These are phyloP conservation scores for Xylaria polymorpha DNA, from an alignment of 2,329 filamentous ascomycete genomes.

Conservation along the genomic window DNA sequence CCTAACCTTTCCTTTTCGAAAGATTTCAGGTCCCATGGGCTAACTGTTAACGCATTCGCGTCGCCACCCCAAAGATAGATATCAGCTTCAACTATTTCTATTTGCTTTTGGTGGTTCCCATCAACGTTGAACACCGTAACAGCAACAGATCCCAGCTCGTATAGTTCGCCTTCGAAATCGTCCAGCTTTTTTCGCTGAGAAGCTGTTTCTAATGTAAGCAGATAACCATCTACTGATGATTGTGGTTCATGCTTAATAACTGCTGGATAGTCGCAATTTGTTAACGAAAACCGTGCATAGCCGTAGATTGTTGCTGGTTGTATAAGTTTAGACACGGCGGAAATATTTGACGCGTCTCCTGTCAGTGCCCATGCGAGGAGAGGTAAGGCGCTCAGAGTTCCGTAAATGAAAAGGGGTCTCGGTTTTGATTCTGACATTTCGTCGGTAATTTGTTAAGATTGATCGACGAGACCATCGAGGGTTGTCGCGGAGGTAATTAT, in stretches of 20 bases:
- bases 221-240: slow-evolving; percentile 44
- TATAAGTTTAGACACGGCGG: slow-evolving; percentile 26
- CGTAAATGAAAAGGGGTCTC: slow-evolving; percentile 48
- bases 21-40: slow-evolving; percentile 44
- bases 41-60: slow-evolving; percentile 24
- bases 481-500: too few relatives aligned
- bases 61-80: slow-evolving; percentile 50
- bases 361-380: slow-evolving; percentile 49
- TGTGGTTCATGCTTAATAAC: slow-evolving; percentile 34
- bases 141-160: slow-evolving; percentile 27
- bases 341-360: slow-evolving; percentile 44
- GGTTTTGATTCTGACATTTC: slow-evolving; percentile 4
- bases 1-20: slow-evolving; percentile 46
- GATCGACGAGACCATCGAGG: too few relatives aligned
- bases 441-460: not conserved
- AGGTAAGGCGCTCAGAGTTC: slow-evolving; percentile 46
- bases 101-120: not conserved
- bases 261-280: slow-evolving; percentile 46
- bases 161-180: slow-evolving; percentile 48
- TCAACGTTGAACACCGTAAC: slow-evolving; percentile 36
- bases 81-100: slow-evolving; percentile 44
- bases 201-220: slow-evolving; percentile 41
- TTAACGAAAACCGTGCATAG: slow-evolving; percentile 40
- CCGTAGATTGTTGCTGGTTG: slow-evolving; percentile 39
- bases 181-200: slow-evolving; percentile 50